Conservation (phyloP, 345 rosid species). For the Citrus medica region DNA sequence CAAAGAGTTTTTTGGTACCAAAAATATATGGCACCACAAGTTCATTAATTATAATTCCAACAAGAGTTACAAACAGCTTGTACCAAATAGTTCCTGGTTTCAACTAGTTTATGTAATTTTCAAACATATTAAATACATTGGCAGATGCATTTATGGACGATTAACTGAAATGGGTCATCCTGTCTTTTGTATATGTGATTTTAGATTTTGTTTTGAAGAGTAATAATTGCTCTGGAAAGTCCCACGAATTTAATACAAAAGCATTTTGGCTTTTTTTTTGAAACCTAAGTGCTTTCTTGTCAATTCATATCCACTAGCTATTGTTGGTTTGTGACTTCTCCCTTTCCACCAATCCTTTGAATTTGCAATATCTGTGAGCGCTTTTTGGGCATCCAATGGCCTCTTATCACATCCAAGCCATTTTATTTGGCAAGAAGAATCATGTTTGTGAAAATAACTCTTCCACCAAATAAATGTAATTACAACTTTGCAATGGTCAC, state of each 20-base stretch:
- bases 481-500: background rate
- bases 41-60: background rate
- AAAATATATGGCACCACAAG: background rate
- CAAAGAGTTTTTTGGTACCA: background rate
- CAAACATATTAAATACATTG: background rate
- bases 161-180: background rate
- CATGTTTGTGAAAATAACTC: background rate
- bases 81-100: background rate
- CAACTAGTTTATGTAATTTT: background rate
- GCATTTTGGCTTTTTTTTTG: background rate
- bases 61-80: background rate
- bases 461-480: background rate
- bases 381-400: slow-evolving; percentile 4
- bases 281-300: background rate
- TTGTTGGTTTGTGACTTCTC: background rate
- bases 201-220: background rate
- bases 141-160: slow-evolving; percentile 5
- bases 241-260: slow-evolving; percentile 2
- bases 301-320: background rate
- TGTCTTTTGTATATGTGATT: background rate
- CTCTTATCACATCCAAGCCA: background rate
- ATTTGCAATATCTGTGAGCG: background rate
- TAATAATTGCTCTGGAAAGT: background rate
- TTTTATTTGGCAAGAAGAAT: background rate
- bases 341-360: slow-evolving; percentile 3